phyloP scores from a whole-genome alignment of 768 basidiomycete species.

The Suillus discolor region DNA sequence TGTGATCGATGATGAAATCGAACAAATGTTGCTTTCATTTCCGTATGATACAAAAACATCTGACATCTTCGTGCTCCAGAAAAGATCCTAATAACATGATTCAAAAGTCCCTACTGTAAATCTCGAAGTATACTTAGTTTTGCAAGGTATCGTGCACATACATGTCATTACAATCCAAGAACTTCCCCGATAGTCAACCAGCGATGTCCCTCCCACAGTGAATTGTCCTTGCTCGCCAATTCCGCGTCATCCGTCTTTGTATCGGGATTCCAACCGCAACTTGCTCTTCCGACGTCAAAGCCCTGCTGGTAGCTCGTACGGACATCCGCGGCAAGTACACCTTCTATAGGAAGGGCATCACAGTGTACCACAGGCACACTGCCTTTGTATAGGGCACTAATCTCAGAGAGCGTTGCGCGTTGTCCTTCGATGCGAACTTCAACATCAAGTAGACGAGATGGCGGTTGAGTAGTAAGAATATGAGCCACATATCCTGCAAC shows the following conservation, averaged over 20 bases:
- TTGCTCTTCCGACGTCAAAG: slow-evolving; percentile 18
- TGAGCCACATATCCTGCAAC: slow-evolving; percentile 32
- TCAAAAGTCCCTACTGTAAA: neutral
- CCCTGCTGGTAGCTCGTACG: slow-evolving; percentile 20
- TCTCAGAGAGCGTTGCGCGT: slow-evolving; percentile 15
- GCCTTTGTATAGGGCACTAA: slow-evolving; percentile 15
- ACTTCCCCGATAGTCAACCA: slow-evolving; percentile 20
- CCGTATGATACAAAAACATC: neutral
- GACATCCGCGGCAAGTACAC: slow-evolving; percentile 1
- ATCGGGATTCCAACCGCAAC: slow-evolving; percentile 23
- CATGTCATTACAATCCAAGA: slow-evolving; percentile 4
- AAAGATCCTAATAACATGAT: neutral
- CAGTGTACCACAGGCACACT: slow-evolving; percentile 11
- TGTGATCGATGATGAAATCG: neutral
- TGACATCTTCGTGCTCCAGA: neutral
- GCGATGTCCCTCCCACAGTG: slow-evolving; percentile 24
- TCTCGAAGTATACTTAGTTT: neutral
- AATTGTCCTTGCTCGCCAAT: slow-evolving; percentile 22
- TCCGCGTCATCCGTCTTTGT: slow-evolving; percentile 16
- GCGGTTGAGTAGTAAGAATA: slow-evolving; percentile 21
- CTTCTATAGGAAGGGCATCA: slow-evolving; percentile 18
- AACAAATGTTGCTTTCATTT: neutral
- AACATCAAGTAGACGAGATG: slow-evolving; percentile 16
- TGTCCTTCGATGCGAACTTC: slow-evolving; percentile 28
- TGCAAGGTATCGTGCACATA: neutral